phyloP scores from a whole-genome alignment of 2,329 filamentous ascomycete genomes.

The Pseudomassariella vexata region DNA sequence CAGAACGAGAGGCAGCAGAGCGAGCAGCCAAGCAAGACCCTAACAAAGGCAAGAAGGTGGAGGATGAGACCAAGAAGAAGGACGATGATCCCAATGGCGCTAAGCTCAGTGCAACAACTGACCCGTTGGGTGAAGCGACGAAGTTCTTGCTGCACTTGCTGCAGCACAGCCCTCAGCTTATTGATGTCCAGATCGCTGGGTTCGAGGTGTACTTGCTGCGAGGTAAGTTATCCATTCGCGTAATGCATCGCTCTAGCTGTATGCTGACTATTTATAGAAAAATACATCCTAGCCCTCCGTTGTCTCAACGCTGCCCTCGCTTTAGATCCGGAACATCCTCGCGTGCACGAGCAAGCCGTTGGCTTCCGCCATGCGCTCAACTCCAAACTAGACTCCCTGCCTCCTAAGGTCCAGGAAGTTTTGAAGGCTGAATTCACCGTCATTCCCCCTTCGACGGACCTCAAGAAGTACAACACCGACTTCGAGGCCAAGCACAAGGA shows the following conservation, averaged over 20 bases:
- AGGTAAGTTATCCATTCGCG: constrained; percentile 49
- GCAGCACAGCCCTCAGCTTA: constrained; percentile 72
- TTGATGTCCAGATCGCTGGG: constrained; percentile 76
- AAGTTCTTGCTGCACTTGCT: constrained; percentile 80
- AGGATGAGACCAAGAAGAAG: constrained; percentile 72
- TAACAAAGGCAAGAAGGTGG: constrained; percentile 64
- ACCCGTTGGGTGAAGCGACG: constrained; percentile 79
- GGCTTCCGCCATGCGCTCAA: constrained; percentile 62
- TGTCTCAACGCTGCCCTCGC: constrained; percentile 70
- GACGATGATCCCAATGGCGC: constrained; percentile 83
- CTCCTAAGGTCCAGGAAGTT: constrained; percentile 61
- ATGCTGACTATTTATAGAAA: constrained; percentile 48
- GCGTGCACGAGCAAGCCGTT: constrained; percentile 68
- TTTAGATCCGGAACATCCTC: constrained; percentile 64
- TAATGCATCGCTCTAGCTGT: constrained; percentile 14
- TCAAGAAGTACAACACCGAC: constrained; percentile 60
- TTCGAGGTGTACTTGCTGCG: constrained; percentile 86
- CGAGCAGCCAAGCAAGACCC: constrained; percentile 76
- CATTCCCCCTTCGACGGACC: constrained; percentile 50
- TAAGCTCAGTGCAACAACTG: constrained; percentile 72
- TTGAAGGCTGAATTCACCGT: constrained; percentile 63
- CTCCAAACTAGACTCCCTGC: constrained; percentile 51
- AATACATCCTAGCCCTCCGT: constrained; percentile 80
- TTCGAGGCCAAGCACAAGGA: constrained; percentile 58
- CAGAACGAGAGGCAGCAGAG: constrained; percentile 74